A percentile compares a stretch with the other conserved stretches of the same genome.
These are phyloP conservation scores for Marasmius tenuissimus DNA, from an alignment of 1,284 basidiomycete species.

Conservation along the genomic window DNA sequence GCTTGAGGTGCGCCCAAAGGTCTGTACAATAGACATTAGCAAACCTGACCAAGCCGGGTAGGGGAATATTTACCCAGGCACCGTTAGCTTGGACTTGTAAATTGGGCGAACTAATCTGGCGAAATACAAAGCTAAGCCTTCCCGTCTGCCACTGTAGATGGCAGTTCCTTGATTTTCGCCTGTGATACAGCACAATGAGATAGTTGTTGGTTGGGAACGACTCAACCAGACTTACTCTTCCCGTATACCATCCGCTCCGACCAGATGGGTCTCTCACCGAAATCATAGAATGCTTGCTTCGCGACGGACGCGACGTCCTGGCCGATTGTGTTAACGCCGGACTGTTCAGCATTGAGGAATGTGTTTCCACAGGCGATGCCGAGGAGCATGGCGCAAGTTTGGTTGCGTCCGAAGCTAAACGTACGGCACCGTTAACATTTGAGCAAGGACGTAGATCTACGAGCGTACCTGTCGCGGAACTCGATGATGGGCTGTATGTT, in stretches of 20 bases:
- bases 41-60: not conserved
- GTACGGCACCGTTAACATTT: not conserved
- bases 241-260: conserved; percentile 74
- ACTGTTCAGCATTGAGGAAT: conserved; percentile 56
- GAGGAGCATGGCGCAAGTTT: conserved; percentile 91
- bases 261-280: conserved; percentile 80
- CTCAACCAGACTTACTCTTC: conserved; percentile 29
- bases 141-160: conserved; percentile 84
- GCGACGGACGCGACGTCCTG: conserved; percentile 68
- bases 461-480: conserved; percentile 65
- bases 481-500: conserved; percentile 71
- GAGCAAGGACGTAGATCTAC: not conserved
- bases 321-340: conserved; percentile 51
- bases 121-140: conserved; percentile 88
- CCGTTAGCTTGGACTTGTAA: conserved; percentile 82
- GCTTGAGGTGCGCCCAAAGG: conserved; percentile 48
- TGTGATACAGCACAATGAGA: conserved; percentile 20
- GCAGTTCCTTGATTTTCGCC: conserved; percentile 73
- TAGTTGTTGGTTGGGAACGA: not conserved
- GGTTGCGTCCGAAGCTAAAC: conserved; percentile 79
- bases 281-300: conserved; percentile 82
- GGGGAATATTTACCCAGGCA: conserved; percentile 46
- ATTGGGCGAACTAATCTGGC: conserved; percentile 83
- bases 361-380: conserved; percentile 77
- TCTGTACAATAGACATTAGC: conserved; percentile 27